Percentiles rank a stretch among this genome's conserved stretches.
phyloP scores from a whole-genome alignment of 2,329 filamentous ascomycete species.

The Monilinia fructigena region DNA sequence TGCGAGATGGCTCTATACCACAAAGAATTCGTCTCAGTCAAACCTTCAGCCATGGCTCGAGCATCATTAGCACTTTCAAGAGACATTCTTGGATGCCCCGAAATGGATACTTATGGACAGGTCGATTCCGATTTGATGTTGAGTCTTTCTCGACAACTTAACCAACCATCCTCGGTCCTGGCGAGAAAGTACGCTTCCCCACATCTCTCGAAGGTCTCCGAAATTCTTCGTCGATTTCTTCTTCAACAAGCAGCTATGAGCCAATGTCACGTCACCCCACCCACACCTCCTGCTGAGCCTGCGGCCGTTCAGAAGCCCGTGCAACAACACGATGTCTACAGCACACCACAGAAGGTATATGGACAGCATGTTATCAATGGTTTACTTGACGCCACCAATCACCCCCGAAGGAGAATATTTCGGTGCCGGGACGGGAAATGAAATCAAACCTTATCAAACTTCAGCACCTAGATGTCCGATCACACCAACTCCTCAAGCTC shows the following conservation, averaged over 20 bases:
- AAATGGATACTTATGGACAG: slow-evolving; percentile 68
- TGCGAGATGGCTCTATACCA: slow-evolving; percentile 95
- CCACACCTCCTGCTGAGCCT: slow-evolving; percentile 58
- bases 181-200: slow-evolving; percentile 66
- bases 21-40: slow-evolving; percentile 91
- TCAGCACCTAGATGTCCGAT: slow-evolving; percentile 53
- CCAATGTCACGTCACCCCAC: slow-evolving; percentile 56
- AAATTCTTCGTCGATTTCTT: slow-evolving; percentile 65
- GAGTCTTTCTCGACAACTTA: slow-evolving; percentile 54
- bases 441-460: slow-evolving; percentile 35
- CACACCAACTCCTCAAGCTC: slow-evolving; percentile 57
- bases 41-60: slow-evolving; percentile 86
- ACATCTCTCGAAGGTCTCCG: slow-evolving; percentile 63
- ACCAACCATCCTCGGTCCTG: slow-evolving; percentile 65
- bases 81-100: slow-evolving; percentile 78
- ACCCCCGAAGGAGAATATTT: slow-evolving; percentile 70
- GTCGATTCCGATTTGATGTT: slow-evolving; percentile 67
- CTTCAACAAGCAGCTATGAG: slow-evolving; percentile 57
- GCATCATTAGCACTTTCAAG: slow-evolving; percentile 82
- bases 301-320: slow-evolving; percentile 47
- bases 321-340: slow-evolving; percentile 53
- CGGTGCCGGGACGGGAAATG: slow-evolving; percentile 29
- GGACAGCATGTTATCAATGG: slow-evolving; percentile 64
- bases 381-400: slow-evolving; percentile 79
- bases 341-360: slow-evolving; percentile 76